Conservation (phyloP, 2,329 filamentous ascomycete genomes). For the Claviceps sp. region DNA sequence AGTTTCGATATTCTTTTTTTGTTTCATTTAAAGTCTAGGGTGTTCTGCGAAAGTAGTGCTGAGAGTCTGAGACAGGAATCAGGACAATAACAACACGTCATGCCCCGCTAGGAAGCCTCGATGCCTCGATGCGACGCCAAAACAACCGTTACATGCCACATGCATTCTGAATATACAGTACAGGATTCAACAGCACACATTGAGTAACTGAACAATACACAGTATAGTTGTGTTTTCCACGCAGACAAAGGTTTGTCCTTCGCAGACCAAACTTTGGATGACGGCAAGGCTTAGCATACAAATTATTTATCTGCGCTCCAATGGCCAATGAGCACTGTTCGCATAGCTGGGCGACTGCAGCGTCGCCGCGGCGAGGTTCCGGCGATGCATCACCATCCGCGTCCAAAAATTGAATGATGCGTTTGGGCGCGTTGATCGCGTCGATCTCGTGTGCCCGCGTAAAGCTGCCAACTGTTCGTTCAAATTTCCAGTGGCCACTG, state of each 20-base stretch:
- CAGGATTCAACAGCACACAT: background rate
- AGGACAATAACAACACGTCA: background rate
- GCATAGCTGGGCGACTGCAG: background rate
- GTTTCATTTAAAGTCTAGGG: background rate
- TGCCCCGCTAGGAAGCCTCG: background rate
- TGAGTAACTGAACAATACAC: background rate
- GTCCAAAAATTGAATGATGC: background rate
- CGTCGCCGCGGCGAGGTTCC: background rate
- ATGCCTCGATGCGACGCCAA: background rate
- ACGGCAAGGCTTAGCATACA: background rate
- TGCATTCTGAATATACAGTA: background rate
- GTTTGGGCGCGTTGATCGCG: constrained; percentile 2
- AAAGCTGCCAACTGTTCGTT: constrained; percentile 17
- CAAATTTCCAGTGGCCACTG: background rate
- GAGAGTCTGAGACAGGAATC: background rate
- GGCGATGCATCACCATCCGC: background rate
- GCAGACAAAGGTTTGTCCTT: background rate
- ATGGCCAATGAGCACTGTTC: background rate
- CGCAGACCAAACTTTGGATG: background rate
- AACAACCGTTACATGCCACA: background rate
- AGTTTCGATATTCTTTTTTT: background rate
- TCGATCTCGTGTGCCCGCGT: constrained; percentile 20
- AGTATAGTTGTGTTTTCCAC: background rate
- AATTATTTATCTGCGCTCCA: background rate
- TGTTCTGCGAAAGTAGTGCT: background rate